A percentile compares a stretch with the other conserved stretches of the same genome.
phyloP scores from a whole-genome alignment of 805 yeast genomes.

The Myxozyma kluyveri region DNA sequence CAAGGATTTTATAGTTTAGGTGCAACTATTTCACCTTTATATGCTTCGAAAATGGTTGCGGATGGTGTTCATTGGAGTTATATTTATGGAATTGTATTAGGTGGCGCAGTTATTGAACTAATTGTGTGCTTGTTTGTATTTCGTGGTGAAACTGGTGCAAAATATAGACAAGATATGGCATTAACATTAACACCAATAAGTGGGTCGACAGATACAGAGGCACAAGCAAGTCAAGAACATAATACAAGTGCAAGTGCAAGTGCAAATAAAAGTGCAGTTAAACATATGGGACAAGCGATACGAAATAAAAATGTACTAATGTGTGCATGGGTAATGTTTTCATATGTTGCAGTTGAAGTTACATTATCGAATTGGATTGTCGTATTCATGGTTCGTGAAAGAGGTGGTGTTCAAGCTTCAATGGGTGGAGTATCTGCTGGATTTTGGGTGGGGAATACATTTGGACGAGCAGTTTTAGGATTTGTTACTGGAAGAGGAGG shows the following conservation, averaged over 20 bases:
- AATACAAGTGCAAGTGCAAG: background rate
- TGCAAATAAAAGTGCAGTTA: conserved; percentile 2
- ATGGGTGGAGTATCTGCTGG: conserved; percentile 67
- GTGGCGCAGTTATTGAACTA: conserved; percentile 39
- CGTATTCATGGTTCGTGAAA: conserved; percentile 56
- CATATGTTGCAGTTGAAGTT: conserved; percentile 69
- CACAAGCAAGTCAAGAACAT: conserved; percentile 10
- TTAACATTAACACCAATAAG: too few species aligned
- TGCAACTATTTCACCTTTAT: conserved; percentile 67
- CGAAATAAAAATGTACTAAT: conserved; percentile 45
- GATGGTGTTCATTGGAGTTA: conserved; percentile 52
- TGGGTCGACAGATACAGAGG: too few species aligned
- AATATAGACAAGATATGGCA: too few species aligned
- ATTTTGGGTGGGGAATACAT: conserved; percentile 68
- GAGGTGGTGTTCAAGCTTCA: conserved; percentile 46
- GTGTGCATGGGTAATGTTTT: conserved; percentile 53
- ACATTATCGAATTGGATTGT: conserved; percentile 69
- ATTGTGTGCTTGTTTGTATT: conserved; percentile 46
- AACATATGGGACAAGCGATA: conserved; percentile 25
- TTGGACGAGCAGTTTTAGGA: conserved; percentile 55
- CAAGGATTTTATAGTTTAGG: conserved; percentile 77
- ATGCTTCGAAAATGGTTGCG: conserved; percentile 56
- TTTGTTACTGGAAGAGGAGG: conserved; percentile 34
- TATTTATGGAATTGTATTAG: conserved; percentile 51
- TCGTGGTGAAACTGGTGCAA: conserved; percentile 34